Conservation (phyloP, 768 basidiomycete species). For the Lentinula sp. region DNA sequence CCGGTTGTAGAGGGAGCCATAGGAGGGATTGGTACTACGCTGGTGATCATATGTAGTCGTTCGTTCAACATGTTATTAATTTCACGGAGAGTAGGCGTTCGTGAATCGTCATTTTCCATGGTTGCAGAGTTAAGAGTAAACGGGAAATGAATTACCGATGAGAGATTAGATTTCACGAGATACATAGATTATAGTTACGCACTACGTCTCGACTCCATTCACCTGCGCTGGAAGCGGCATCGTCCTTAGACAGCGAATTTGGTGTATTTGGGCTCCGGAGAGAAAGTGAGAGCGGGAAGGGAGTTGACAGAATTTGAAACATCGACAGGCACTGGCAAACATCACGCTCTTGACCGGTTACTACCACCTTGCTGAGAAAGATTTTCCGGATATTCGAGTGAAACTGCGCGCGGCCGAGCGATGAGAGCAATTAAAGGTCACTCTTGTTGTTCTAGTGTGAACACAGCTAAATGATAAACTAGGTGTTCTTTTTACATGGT, state of each 20-base stretch:
- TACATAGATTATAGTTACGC: neutral
- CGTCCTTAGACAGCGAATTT: neutral
- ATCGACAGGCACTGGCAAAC: neutral
- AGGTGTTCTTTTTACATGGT: slow-evolving; percentile 72
- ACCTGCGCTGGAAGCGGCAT: neutral
- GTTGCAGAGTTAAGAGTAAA: neutral
- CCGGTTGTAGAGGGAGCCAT: neutral
- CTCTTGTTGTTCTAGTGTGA: slow-evolving; percentile 6
- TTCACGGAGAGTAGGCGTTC: neutral
- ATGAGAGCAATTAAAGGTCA: slow-evolving; percentile 68
- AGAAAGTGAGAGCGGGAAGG: neutral
- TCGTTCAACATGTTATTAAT: slow-evolving; percentile 1
- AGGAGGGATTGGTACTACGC: slow-evolving; percentile 1
- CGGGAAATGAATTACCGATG: neutral
- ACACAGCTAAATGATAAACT: neutral
- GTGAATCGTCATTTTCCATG: neutral
- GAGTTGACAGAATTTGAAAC: neutral
- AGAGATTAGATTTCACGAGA: neutral
- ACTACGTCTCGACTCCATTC: neutral
- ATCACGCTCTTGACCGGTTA: neutral
- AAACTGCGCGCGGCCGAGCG: neutral
- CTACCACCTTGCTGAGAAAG: neutral
- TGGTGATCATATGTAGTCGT: slow-evolving; percentile 2
- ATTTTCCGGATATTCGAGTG: neutral
- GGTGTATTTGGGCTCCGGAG: neutral